These are phyloP conservation scores for Actinidia polygama DNA, from an alignment of 179 eudicot species.

Conservation along the genomic window DNA sequence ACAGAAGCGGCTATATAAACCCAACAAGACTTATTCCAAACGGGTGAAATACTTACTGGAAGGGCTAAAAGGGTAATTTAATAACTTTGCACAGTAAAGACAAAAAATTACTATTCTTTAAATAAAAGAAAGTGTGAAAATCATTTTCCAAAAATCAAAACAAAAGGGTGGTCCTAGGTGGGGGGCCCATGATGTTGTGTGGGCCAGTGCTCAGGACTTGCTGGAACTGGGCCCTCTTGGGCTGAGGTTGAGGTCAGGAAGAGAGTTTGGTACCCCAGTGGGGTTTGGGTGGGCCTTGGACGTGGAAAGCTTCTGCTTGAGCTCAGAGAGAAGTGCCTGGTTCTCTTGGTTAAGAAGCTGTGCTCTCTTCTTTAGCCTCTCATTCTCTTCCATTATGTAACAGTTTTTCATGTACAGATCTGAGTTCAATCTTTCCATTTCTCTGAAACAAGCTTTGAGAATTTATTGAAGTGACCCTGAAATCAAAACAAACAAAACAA, in stretches of 20 bases:
- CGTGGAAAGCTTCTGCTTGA: conserved; percentile 53
- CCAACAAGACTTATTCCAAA: no score
- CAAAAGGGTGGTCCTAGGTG: no score
- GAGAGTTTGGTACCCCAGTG: conserved; percentile 32
- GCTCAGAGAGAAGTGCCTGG: conserved; percentile 67
- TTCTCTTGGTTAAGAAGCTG: conserved; percentile 76
- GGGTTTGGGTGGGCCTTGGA: conserved; percentile 19
- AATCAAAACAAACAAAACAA: conserved; percentile 7
- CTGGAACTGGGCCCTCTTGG: no score
- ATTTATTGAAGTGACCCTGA: not conserved
- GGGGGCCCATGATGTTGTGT: no score
- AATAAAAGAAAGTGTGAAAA: no score
- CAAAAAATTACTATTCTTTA: no score
- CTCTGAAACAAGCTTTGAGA: not conserved
- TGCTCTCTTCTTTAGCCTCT: conserved; percentile 75
- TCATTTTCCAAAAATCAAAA: no score
- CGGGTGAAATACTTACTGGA: no score
- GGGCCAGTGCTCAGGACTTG: no score
- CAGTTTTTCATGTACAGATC: conserved; percentile 76
- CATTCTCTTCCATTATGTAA: conserved; percentile 86
- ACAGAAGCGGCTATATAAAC: no score
- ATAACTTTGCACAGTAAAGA: no score
- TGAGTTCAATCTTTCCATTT: conserved; percentile 82
- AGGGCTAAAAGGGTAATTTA: no score
- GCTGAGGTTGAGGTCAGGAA: conserved; percentile 45